Conservation (phyloP, 2,329 filamentous ascomycete species). For the Myriosclerotinia curreyana region DNA sequence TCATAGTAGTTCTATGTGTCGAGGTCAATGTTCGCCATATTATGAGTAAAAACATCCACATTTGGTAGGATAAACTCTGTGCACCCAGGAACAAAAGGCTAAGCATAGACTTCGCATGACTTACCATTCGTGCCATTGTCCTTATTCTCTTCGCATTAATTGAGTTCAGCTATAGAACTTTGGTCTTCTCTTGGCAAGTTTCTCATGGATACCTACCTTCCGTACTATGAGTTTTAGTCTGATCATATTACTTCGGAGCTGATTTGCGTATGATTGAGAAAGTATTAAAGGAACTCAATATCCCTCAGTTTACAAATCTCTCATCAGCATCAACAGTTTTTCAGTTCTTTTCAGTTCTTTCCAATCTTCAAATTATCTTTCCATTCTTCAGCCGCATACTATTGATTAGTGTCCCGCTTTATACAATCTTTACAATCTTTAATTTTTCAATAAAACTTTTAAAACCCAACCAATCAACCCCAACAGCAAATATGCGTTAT, state of each 20-base stretch:
- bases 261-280: constrained; percentile 15
- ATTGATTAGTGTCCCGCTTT: constrained; percentile 36
- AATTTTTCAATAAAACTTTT: constrained; percentile 17
- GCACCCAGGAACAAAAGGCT: background rate
- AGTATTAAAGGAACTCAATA: constrained; percentile 34
- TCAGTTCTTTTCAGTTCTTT: constrained; percentile 21
- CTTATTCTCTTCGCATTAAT: constrained; percentile 6
- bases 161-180: constrained; percentile 18
- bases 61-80: constrained; percentile 2
- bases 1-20: too few relatives aligned
- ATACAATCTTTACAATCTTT: constrained; percentile 32
- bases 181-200: constrained; percentile 26
- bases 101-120: constrained; percentile 12
- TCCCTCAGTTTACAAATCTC: constrained; percentile 27
- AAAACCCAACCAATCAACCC: constrained; percentile 20
- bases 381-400: constrained; percentile 32
- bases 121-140: constrained; percentile 7
- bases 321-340: constrained; percentile 36
- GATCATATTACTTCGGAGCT: background rate
- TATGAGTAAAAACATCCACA: too few relatives aligned
- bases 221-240: background rate
- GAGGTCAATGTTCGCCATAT: too few relatives aligned
- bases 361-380: constrained; percentile 26
- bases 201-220: constrained; percentile 3
- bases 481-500: constrained; percentile 34